Evolutionary conservation across 257 asterid species (phyloP).

Genomic region (Penstemon davidsonii): DNA sequence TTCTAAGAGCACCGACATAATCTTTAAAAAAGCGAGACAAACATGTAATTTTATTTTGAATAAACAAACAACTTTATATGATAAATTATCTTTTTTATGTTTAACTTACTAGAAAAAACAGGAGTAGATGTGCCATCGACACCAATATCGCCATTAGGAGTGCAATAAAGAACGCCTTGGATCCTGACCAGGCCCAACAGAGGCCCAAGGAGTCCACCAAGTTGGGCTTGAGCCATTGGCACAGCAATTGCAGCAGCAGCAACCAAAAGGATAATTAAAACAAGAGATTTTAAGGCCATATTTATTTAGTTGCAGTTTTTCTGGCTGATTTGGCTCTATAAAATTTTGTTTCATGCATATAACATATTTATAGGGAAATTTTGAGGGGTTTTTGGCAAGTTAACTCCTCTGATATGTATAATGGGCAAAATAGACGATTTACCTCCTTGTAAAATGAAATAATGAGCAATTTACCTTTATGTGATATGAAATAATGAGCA

Average conservation of each 20-base stretch:
- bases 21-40: too few species aligned
- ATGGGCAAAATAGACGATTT: too few species aligned
- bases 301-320: neutral
- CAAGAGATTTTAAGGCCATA: slow-evolving; percentile 37
- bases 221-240: slow-evolving; percentile 40
- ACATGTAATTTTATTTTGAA: too few species aligned
- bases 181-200: slow-evolving; percentile 30
- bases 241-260: slow-evolving; percentile 23
- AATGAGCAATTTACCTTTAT: too few species aligned
- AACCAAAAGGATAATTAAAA: slow-evolving; percentile 30
- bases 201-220: slow-evolving; percentile 33
- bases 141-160: slow-evolving; percentile 46
- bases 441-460: too few species aligned
- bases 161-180: slow-evolving; percentile 42
- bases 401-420: too few species aligned
- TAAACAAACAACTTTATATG: too few species aligned
- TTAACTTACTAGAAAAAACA: slow-evolving; percentile 46
- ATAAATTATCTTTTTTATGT: too few species aligned
- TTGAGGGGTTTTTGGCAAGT: too few species aligned
- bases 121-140: slow-evolving; percentile 46
- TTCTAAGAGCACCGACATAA: too few species aligned
- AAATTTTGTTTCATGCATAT: neutral
- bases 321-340: neutral
- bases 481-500: too few species aligned
- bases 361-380: slow-evolving; percentile 3